Evolutionary conservation across 2,329 filamentous ascomycete genomes (phyloP).

Genomic region (Paraphaeosphaeria minitans): DNA sequence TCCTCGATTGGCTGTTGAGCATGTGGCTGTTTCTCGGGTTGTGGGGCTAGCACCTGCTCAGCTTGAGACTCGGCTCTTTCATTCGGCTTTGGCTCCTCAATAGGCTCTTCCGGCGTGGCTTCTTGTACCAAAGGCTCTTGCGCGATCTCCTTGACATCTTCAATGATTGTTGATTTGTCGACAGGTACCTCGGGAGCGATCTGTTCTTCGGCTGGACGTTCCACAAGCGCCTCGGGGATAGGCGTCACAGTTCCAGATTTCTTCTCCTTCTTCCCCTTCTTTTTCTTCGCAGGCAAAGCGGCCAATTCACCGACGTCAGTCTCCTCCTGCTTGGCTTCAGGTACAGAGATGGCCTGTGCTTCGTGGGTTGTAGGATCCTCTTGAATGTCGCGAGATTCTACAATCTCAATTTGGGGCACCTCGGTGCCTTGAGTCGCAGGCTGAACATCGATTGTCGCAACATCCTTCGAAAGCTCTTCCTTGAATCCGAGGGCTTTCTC

Average conservation of each 20-base stretch:
- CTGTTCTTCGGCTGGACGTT: not conserved
- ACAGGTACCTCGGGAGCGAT: not conserved
- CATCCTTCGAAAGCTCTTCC: not conserved
- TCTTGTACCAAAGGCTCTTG: not conserved
- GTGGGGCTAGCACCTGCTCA: not conserved
- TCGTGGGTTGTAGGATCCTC: not conserved
- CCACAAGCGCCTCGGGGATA: not conserved
- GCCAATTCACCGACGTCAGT: slow-evolving; percentile 12
- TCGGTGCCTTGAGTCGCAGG: not conserved
- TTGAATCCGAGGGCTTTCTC: not conserved
- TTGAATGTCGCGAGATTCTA: not conserved
- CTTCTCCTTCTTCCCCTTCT: slow-evolving; percentile 28
- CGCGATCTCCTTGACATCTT: not conserved
- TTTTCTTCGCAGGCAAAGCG: slow-evolving; percentile 13
- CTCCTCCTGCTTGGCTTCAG: slow-evolving; percentile 16
- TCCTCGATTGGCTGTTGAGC: not conserved
- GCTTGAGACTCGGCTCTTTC: not conserved
- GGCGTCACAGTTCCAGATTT: slow-evolving; percentile 4
- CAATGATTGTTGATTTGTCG: not conserved
- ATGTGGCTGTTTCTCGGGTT: not conserved
- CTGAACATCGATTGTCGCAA: not conserved
- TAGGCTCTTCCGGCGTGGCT: not conserved
- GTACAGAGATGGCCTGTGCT: not conserved
- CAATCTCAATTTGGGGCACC: not conserved
- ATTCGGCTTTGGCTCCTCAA: not conserved